Evolutionary conservation across 2,329 filamentous ascomycete genomes (phyloP), one percentile per base, ranked within the genome.

Genomic region (Zalaria obscura): DNA sequence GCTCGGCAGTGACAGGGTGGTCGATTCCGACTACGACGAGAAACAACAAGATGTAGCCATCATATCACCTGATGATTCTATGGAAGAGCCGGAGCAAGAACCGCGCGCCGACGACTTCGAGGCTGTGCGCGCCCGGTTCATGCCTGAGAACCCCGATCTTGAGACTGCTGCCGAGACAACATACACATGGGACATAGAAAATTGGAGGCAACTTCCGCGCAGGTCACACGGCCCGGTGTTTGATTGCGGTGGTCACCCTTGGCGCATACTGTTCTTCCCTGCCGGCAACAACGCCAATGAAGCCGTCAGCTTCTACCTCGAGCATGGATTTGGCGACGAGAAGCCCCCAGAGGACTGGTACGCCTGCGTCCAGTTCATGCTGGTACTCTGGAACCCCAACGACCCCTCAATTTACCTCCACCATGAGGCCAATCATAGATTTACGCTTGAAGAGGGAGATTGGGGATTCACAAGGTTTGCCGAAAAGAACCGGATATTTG

Each of bases 401-500:
- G 86, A 95, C 53, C 89, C 91, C n/a, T 78, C 78, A 47, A 74
- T 95, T 52, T 86, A 82, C 60, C 63, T 73, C 33, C 72, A 72
- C 39, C 83, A 94, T 53, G 72, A 70, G 35, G 91, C 91, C n/a
- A 86, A 88, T 52, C 91, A 98, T 59, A 82, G 91, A 45, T 98
- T 96, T 62, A 96, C 87, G 3, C 84, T 83, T 48, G 91, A 96
- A 35, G 91, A 98, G 62, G 87, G 86, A 25, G 91, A 98, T 55
- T 98, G 91, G 91, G 91, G 91, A 1, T 98, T 98, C 60, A 98
- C 91, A n/a, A 72, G 89, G 42, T 98, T 96, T 57, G 78, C 87
- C 8, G 91, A 96, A 59, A 73, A 93, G 39, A 75, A 86, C 41
- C 81, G 78, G 54, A 80, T 96, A 59, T 93, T 95, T 57, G 80